phyloP scores from a whole-genome alignment of 164 flowering plant genomes.

The Brasenia schreberi region DNA sequence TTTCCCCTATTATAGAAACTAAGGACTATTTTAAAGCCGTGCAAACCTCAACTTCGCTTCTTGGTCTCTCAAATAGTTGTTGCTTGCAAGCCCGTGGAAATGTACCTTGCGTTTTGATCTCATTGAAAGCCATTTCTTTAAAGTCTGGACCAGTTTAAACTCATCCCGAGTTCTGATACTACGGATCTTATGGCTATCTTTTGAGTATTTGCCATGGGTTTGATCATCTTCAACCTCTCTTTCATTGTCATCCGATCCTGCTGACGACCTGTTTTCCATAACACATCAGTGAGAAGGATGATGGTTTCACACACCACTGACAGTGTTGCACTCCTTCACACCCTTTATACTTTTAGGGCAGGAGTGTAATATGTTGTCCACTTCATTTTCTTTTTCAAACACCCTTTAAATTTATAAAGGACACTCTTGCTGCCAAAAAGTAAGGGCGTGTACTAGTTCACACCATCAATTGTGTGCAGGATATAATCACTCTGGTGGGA shows the following conservation, averaged over 20 bases:
- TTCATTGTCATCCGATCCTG: constrained; percentile 6
- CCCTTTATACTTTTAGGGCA: too few relatives aligned
- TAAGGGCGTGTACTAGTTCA: background rate
- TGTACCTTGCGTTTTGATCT: constrained; percentile 6
- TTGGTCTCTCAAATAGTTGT: background rate
- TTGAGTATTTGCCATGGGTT: constrained; percentile 6
- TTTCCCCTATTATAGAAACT: background rate
- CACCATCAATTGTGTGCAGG: too few relatives aligned
- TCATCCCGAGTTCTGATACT: constrained; percentile 1
- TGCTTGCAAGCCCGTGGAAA: background rate
- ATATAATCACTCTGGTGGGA: too few relatives aligned
- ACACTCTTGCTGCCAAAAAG: background rate
- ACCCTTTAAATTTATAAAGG: background rate
- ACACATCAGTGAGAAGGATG: background rate
- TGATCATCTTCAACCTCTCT: constrained; percentile 3
- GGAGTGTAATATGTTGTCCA: too few relatives aligned
- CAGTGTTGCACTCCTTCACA: too few relatives aligned
- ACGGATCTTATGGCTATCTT: background rate
- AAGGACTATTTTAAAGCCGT: background rate
- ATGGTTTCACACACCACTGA: background rate
- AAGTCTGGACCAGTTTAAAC: constrained; percentile 12
- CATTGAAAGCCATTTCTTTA: constrained; percentile 17
- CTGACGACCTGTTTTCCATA: constrained; percentile 6
- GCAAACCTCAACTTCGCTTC: background rate
- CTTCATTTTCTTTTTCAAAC: too few relatives aligned